Conservation (phyloP, 345 rosid genomes). For the Arabis hirsuta region DNA sequence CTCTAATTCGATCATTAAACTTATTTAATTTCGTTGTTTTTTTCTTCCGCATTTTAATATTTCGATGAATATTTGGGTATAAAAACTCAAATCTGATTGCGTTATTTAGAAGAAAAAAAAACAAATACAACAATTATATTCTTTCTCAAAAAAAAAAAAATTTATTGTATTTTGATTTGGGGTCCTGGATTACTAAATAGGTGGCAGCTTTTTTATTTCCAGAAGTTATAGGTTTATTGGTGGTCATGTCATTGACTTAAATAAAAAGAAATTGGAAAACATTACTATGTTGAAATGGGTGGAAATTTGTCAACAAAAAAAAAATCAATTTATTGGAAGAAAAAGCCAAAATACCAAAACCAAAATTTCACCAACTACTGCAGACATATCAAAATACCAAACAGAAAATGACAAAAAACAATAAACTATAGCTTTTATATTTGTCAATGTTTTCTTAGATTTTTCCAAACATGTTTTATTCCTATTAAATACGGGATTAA, state of each 20-base stretch:
- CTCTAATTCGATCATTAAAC: slow-evolving; percentile 27
- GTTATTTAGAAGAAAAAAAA: background rate
- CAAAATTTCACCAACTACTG: slow-evolving; percentile 38
- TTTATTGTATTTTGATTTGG: too few relatives aligned
- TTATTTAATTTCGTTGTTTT: background rate
- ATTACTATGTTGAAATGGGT: slow-evolving; percentile 17
- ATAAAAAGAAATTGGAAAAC: background rate
- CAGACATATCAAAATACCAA: slow-evolving; percentile 13
- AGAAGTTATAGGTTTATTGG: slow-evolving; percentile 7
- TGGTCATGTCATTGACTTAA: slow-evolving; percentile 21
- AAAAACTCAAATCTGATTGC: background rate
- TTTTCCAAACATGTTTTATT: slow-evolving; percentile 8
- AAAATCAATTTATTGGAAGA: background rate
- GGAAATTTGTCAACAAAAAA: slow-evolving; percentile 19
- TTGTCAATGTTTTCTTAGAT: slow-evolving; percentile 13
- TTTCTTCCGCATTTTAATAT: background rate
- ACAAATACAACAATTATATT: too few relatives aligned
- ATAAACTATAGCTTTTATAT: background rate
- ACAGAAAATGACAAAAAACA: slow-evolving; percentile 17
- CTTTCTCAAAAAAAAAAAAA: too few relatives aligned
- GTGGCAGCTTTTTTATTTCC: slow-evolving; percentile 22
- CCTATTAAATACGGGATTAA: slow-evolving; percentile 7
- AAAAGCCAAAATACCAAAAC: slow-evolving; percentile 34
- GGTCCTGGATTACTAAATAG: background rate
- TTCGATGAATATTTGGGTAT: background rate